Evolutionary conservation across 805 yeast genomes (phyloP), one percentile per base, ranked within the genome.

Genomic region (Yamadazyma ubonensis): DNA sequence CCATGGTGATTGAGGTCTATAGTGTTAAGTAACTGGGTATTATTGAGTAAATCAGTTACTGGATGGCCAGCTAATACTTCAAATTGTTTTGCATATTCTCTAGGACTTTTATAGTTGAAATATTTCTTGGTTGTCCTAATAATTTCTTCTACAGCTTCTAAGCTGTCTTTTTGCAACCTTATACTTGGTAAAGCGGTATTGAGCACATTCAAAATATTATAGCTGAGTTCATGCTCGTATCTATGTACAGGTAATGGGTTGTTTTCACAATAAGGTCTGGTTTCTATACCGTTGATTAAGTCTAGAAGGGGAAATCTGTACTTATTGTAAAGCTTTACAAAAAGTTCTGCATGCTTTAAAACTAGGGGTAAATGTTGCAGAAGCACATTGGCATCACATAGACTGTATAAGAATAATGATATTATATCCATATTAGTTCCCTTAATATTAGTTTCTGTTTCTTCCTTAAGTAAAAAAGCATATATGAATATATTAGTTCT

Each of bases 301-400:
- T 18, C 33, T 5, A n/a, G 14, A 9, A 30, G 18, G 14, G 6
- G 16, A 27, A 27, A 17, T 8, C 15, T 27, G 5, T 4, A 9
- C 15, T n/a, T 27, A 14, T 27, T 6, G 17, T 30, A 12, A 23
- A 23, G 8, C 26, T 23, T 23, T 23, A 23, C 17, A 21, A 21
- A 21, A 6, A 32, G 20, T 10, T 20, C 27, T 20, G 29, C 36
- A 25, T 14, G 21, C 16, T 33, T 9, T 14, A 25, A 16, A 10
- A 23, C 7, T 9, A 33, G 11, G 5, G 27, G 14, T 8, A 33
- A 7, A 12, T 23, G 23, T 15, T 25, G 36, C 36, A 25, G 36
- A 14, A 25, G 16, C 15, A n/a, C 36, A 44, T 59, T 59, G 39
- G 51, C 63, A 46, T 67, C 72, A 14, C 58, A 51, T 16, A 54